Evolutionary conservation across 768 basidiomycete species (phyloP).

Genomic region (Lactifluus piperatus): DNA sequence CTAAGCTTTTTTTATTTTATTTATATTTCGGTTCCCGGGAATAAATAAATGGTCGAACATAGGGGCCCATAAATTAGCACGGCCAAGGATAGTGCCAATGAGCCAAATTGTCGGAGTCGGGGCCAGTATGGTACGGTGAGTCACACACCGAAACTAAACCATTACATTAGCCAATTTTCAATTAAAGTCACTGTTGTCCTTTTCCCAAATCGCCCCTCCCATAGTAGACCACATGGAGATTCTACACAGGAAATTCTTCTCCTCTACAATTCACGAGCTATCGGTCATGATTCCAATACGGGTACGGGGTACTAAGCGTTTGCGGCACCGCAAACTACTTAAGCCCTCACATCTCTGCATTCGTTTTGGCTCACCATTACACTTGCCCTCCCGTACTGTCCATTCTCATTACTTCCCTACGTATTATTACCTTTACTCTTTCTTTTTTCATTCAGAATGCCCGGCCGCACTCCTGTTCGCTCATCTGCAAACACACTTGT

Average conservation of each 20-base stretch:
- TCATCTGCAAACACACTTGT: conserved; percentile 24
- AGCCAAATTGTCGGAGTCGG: background rate
- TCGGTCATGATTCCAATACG: conserved; percentile 5
- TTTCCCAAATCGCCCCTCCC: background rate
- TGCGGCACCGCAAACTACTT: conserved; percentile 8
- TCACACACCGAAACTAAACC: conserved; percentile 1
- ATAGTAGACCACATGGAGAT: conserved; percentile 14
- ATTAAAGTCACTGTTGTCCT: conserved; percentile 9
- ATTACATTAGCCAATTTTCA: background rate
- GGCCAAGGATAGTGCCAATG: background rate
- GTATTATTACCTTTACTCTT: background rate
- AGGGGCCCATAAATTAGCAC: too few relatives aligned
- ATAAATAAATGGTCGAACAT: too few relatives aligned
- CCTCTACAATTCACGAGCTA: background rate
- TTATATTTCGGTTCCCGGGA: too few relatives aligned
- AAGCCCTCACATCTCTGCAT: background rate
- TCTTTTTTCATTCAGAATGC: conserved; percentile 22
- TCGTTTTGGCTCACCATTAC: background rate
- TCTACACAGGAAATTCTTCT: conserved; percentile 10
- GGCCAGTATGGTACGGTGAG: background rate
- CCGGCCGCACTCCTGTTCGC: conserved; percentile 26
- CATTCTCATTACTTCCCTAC: background rate
- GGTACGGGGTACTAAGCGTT: background rate
- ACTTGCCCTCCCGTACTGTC: background rate
- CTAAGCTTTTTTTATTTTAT: background rate